A percentile compares a stretch with the other conserved stretches of the same genome.
phyloP scores from a whole-genome alignment of 2,329 filamentous ascomycete genomes.

The Dactylellina leptospora region DNA sequence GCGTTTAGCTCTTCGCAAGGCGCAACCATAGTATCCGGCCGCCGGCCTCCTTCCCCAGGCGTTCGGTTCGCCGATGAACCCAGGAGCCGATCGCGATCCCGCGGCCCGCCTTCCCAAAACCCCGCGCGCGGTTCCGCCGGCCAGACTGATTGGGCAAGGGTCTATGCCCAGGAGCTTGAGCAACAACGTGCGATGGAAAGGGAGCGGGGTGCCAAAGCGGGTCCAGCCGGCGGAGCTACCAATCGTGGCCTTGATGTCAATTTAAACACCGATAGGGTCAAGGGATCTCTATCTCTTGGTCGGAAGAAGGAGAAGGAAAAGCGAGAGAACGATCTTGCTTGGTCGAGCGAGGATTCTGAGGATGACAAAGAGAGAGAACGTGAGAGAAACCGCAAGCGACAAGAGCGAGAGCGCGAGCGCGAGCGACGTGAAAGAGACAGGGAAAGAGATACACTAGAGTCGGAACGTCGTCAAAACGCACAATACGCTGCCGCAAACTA shows the following conservation, averaged over 20 bases:
- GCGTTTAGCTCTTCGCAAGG: constrained; percentile 10
- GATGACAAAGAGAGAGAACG: constrained; percentile 22
- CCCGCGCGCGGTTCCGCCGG: constrained; percentile 32
- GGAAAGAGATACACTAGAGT: constrained; percentile 5
- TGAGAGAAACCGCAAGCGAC: constrained; percentile 18
- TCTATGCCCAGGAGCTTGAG: constrained; percentile 43
- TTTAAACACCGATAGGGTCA: constrained; percentile 36
- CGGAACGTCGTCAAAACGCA: constrained; percentile 15
- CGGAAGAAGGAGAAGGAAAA: constrained; percentile 44
- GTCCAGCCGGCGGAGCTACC: constrained; percentile 5
- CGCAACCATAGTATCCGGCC: constrained; percentile 43
- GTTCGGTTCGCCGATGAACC: constrained; percentile 43
- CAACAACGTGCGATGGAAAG: constrained; percentile 31
- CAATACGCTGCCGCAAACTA: constrained; percentile 29
- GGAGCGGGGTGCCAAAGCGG: not conserved
- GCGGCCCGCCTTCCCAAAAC: not conserved
- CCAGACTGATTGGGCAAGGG: constrained; percentile 29
- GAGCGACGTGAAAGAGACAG: constrained; percentile 13
- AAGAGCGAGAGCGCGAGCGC: constrained; percentile 20
- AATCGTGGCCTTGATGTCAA: constrained; percentile 35
- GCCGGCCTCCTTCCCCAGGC: constrained; percentile 43
- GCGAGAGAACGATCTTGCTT: constrained; percentile 32
- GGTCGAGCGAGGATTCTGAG: constrained; percentile 36
- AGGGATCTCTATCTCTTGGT: constrained; percentile 30
- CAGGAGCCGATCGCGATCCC: constrained; percentile 1